A percentile compares a stretch with the other conserved stretches of the same genome.
Conservation (phyloP, 1,284 basidiomycete species). For the Cystobasidium slooffiae region DNA sequence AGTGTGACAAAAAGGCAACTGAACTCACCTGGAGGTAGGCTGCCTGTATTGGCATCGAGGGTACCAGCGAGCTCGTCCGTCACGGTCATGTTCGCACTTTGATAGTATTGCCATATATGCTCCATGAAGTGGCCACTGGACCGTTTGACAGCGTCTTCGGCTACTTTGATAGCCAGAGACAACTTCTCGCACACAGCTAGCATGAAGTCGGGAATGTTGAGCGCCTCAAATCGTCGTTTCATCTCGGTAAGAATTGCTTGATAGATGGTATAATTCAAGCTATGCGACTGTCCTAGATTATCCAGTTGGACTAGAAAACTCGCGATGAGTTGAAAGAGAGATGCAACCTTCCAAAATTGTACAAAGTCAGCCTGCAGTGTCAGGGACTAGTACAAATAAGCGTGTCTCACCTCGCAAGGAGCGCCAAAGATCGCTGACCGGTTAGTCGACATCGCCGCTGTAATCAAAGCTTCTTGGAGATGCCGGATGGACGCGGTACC, state of each 20-base stretch:
- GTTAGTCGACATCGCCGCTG: background rate
- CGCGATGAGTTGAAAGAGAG: background rate
- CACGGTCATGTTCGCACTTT: background rate
- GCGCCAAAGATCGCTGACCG: background rate
- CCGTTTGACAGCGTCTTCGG: conserved; percentile 11
- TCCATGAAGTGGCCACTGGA: conserved; percentile 10
- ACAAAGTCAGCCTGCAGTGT: background rate
- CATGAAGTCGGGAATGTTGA: background rate
- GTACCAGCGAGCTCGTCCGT: background rate
- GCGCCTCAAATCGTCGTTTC: background rate
- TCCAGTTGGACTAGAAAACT: conserved; percentile 8
- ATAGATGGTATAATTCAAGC: conserved; percentile 29
- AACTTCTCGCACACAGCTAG: background rate
- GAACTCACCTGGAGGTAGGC: background rate
- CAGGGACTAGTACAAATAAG: background rate
- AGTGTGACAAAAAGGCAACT: background rate
- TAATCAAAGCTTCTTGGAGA: background rate
- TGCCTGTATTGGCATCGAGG: background rate
- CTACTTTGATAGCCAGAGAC: background rate
- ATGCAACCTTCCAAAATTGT: background rate
- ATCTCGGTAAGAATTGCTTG: conserved; percentile 21
- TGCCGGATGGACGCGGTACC: conserved; percentile 17
- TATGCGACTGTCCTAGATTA: background rate
- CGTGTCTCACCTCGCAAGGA: background rate
- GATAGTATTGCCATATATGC: conserved; percentile 23